phyloP scores from a whole-genome alignment of 805 yeast genomes.

The Wickerhamomyces chaumierensis region DNA sequence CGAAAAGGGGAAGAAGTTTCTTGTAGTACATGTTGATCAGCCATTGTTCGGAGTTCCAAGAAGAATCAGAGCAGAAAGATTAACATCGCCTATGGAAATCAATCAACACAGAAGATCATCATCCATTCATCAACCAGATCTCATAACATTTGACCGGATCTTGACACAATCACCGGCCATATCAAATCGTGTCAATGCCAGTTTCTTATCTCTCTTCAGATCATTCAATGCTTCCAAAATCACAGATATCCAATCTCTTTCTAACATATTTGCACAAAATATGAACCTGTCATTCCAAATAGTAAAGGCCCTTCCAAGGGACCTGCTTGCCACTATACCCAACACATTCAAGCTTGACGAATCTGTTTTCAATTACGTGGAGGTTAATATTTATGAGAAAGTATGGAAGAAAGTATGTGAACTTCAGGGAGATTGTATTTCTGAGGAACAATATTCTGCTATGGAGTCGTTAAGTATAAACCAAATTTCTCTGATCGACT shows the following conservation, averaged over 20 bases:
- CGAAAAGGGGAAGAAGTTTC: conserved; percentile 42
- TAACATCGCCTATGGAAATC: neutral
- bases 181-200: conserved; percentile 25
- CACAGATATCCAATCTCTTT: conserved; percentile 17
- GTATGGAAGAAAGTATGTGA: conserved; percentile 42
- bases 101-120: conserved; percentile 3
- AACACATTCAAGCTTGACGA: conserved; percentile 30
- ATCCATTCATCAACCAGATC: neutral
- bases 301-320: conserved; percentile 16
- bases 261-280: conserved; percentile 17
- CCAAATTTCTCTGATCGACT: conserved; percentile 30
- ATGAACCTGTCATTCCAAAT: conserved; percentile 18
- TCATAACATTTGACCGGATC: conserved; percentile 25
- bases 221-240: conserved; percentile 24
- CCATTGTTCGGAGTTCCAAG: conserved; percentile 35
- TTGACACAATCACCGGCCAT: conserved; percentile 28
- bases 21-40: conserved; percentile 45
- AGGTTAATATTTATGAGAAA: conserved; percentile 51
- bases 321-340: conserved; percentile 15
- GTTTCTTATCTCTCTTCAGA: conserved; percentile 28
- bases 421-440: conserved; percentile 15
- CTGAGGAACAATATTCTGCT: conserved; percentile 11
- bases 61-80: conserved; percentile 1
- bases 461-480: conserved; percentile 23
- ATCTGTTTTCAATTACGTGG: conserved; percentile 61